Evolutionary conservation across 352 stramenopile species (phyloP).

Genomic region (Phytophthora litchii): DNA sequence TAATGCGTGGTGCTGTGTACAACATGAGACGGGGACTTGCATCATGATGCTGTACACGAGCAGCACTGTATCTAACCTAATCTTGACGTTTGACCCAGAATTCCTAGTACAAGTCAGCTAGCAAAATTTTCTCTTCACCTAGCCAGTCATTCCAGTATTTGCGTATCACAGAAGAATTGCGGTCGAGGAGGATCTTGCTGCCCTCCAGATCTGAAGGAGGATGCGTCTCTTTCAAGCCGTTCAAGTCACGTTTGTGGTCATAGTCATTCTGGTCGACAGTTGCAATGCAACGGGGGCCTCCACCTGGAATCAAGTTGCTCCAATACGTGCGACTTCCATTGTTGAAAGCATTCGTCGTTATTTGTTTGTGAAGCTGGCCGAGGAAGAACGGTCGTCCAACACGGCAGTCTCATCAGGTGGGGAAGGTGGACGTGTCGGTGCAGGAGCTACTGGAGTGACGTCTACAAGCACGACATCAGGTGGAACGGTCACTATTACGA

Average conservation of each 20-base stretch:
- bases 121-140: slow-evolving; percentile 2
- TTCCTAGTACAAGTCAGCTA: background rate
- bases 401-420: slow-evolving; percentile 4
- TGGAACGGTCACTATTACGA: slow-evolving; percentile 6
- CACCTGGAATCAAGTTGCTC: background rate
- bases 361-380: background rate
- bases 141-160: slow-evolving; percentile 8
- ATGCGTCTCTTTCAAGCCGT: slow-evolving; percentile 13
- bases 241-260: slow-evolving; percentile 3
- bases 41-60: background rate
- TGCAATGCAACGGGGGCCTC: background rate
- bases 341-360: slow-evolving; percentile 1
- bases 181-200: too few relatives aligned
- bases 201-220: background rate
- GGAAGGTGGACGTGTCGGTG: slow-evolving; percentile 17
- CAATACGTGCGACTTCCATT: background rate
- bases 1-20: too few relatives aligned
- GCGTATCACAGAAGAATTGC: background rate
- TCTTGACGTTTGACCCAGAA: background rate
- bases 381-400: slow-evolving; percentile 11
- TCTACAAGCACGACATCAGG: background rate
- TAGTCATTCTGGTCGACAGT: background rate
- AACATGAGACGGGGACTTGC: slow-evolving; percentile 7
- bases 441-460: slow-evolving; percentile 4
- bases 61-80: slow-evolving; percentile 8